Evolutionary conservation across 768 basidiomycete species (phyloP), one percentile per base, ranked within the genome.

Genomic region (Mycena albidolilacea): DNA sequence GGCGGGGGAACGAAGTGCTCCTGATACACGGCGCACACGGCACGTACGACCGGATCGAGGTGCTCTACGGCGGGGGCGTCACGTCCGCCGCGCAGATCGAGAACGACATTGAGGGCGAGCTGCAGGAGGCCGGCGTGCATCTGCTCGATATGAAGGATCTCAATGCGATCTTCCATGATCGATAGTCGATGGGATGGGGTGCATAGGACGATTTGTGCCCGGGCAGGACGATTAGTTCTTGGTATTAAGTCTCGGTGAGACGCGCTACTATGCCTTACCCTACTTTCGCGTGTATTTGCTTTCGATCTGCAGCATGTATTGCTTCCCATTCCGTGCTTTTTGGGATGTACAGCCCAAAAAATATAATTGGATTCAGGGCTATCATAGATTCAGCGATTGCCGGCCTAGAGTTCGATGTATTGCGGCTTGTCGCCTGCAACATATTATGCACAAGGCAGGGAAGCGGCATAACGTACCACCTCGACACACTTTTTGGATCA

Each of bases 131-230:
- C 10, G 92, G 92, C 6, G 92, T 90, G 23, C 83, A 85, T 77
- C 52, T 93, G 52, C 80, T 93, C 73, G 91, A 92, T 35, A 92
- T 93, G 92, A 87, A 87, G 78, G 89, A 92, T 79, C 78, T 92
- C 11, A 85, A 85, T 8, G 85, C 85, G 21, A 83, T 93, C 67
- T 93, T 93, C 77, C 85, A 85, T 67, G 85, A 89, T 78, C 87
- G 90, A 72, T 91, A 77, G 66, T 21, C 58, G 48, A 35, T 41
- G 12, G 12, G 57, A 15, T 50, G 12, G 46, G 17, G 1, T 48
- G 46, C 11, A 44, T 6, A 5, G 43, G 44, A 50, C 50, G 50
- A 50, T 50, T 7, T 50, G 2, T 19, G n/a, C 17, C 50, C 17
- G 10, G 19, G n/a, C 19, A n/a, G 19, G 19, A 50, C 17, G 50